Base-by-base conservation (phyloP, 2,329 filamentous ascomycete genomes). In the Neospermospora avenae region DNA sequence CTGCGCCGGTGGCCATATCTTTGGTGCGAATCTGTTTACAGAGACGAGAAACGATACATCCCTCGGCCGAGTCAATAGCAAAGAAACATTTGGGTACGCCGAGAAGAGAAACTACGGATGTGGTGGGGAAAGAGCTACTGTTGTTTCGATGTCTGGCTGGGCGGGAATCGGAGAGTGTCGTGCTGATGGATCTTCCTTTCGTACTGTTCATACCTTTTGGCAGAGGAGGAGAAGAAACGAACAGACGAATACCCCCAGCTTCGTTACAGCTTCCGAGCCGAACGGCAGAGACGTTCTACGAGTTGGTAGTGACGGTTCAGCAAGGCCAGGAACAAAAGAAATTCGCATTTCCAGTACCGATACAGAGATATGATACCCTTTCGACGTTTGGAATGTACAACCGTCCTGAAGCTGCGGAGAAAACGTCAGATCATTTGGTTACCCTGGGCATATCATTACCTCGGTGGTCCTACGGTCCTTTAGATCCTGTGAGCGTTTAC, bases 331-430 rank as follows among this genome's bases (percentile, higher is more conserved):
- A 90, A 63, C 91, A 97, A 76, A 91, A 90, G 76, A 96, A 96
- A 76, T 95, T 96, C 75, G 81, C 86, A 4, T 97, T 97, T 68
- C 91, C 95, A 1, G 89, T 98, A 41, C 93, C 93, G 1, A 85
- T 99, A 68, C 86, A 91, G 67, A 84, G 95, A 72, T 99, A 98
- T 78, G 95, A 99, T 75, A 99, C 93, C 1, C 80, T 99, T 52
- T 97, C 93, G 44, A 98, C 95, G 1, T 99, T 99, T 77, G 95
- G 95, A 76, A 98, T 98, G 95, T 99, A 98, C 80, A 98, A 98
- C 77, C 88, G 92, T 57, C 93, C 93, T 16, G 93, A 97, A 75
- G 89, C 89, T 61, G 91, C 91, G 58, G 89, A 96, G 70, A 85
- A 87, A 62, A 90, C 92, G 34, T 86, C 89, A 55, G 95, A 98